These are phyloP conservation scores for Phycomyces blakesleeanus DNA, from an alignment of 192 early-diverging fungal species.

Conservation along the genomic window DNA sequence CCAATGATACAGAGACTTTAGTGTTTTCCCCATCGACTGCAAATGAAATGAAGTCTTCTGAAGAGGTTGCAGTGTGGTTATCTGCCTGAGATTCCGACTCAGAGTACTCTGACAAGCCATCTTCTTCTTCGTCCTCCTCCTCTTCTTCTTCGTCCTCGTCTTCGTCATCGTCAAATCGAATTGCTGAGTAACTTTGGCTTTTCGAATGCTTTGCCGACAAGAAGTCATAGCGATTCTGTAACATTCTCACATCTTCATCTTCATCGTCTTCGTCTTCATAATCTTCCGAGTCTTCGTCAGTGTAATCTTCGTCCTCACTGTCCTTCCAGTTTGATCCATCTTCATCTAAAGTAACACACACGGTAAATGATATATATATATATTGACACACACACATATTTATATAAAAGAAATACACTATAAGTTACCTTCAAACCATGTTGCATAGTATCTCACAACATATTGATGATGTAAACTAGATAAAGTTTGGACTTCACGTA, in stretches of 20 bases:
- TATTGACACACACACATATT: too few species aligned
- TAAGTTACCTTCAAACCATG: slow-evolving; percentile 79
- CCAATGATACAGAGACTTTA: too few species aligned
- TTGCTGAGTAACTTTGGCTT: slow-evolving; percentile 30
- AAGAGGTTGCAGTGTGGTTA: slow-evolving; percentile 9
- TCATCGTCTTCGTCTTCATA: slow-evolving; percentile 31
- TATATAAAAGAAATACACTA: background rate
- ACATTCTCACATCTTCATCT: slow-evolving; percentile 33
- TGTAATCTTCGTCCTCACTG: slow-evolving; percentile 34
- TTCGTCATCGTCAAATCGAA: slow-evolving; percentile 42
- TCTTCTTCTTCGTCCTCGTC: too few species aligned
- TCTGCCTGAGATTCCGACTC: background rate
- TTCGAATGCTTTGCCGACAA: slow-evolving; percentile 36
- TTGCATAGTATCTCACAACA: slow-evolving; percentile 85
- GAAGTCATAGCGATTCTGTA: slow-evolving; percentile 42
- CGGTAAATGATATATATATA: too few species aligned
- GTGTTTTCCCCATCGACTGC: slow-evolving; percentile 3
- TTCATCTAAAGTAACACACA: slow-evolving; percentile 32
- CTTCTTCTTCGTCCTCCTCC: slow-evolving; percentile 50
- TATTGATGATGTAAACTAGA: slow-evolving; percentile 86
- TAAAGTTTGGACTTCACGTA: slow-evolving; percentile 88
- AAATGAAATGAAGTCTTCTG: slow-evolving; percentile 21
- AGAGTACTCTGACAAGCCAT: slow-evolving; percentile 2
- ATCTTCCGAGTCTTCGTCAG: slow-evolving; percentile 28
- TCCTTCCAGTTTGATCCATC: slow-evolving; percentile 32